Evolutionary conservation across 371 early-diverging fungal species (phyloP).

Genomic region (Chytridium lagenaria): DNA sequence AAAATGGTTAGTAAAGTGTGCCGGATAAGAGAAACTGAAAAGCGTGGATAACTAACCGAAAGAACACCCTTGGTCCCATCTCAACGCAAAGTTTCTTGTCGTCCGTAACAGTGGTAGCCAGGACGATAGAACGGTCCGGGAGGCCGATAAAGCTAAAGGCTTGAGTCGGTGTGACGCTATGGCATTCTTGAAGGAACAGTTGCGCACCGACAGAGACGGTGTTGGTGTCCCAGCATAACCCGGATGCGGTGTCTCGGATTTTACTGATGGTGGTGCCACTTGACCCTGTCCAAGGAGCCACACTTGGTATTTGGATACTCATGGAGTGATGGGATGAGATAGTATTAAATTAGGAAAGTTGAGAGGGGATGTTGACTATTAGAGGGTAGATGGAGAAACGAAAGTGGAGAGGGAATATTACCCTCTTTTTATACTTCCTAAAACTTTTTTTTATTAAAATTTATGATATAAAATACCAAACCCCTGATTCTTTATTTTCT

Average conservation of each 20-base stretch:
- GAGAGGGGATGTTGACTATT: too few relatives aligned
- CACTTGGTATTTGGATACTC: too few relatives aligned
- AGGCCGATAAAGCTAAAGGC: neutral
- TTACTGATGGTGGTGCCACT: neutral
- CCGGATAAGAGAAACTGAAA: neutral
- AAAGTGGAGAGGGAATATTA: too few relatives aligned
- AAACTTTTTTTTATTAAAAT: too few relatives aligned
- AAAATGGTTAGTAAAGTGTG: too few relatives aligned
- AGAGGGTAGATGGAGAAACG: too few relatives aligned
- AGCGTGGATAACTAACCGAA: neutral
- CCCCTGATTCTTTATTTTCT: too few relatives aligned
- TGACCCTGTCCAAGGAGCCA: too few relatives aligned
- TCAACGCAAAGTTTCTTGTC: conserved; percentile 7
- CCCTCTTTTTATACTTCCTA: too few relatives aligned
- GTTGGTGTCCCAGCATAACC: conserved; percentile 18
- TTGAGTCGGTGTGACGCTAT: neutral
- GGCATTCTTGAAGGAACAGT: conserved; percentile 1
- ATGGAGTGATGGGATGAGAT: too few relatives aligned
- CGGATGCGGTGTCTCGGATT: neutral
- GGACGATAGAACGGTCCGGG: neutral
- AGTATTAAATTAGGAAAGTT: too few relatives aligned
- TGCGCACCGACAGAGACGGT: conserved; percentile 7
- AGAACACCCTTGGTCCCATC: neutral
- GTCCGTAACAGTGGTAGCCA: neutral
- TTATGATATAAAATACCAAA: too few relatives aligned